phyloP scores from a whole-genome alignment of 768 basidiomycete species.

The Boletus eberwhitei region DNA sequence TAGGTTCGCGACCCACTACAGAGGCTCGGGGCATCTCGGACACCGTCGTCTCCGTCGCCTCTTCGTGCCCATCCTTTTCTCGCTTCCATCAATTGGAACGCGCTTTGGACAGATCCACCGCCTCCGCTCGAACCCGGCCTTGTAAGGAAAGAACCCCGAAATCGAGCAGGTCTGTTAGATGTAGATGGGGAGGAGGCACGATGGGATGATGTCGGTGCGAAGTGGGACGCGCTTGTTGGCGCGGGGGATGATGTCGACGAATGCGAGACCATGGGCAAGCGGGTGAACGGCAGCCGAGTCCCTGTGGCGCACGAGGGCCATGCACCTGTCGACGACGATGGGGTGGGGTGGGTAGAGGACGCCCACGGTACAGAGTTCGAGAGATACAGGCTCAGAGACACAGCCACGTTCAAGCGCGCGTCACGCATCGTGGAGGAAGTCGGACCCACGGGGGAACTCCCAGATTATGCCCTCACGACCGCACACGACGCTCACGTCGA shows the following conservation, averaged over 20 bases:
- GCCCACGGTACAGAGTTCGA: constrained; percentile 36
- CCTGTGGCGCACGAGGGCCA: neutral
- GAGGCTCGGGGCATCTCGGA: constrained; percentile 54
- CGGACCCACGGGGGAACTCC: constrained; percentile 44
- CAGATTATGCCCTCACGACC: constrained; percentile 26
- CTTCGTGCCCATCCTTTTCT: constrained; percentile 67
- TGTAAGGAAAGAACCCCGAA: constrained; percentile 42
- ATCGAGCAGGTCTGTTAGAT: constrained; percentile 8
- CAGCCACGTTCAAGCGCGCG: constrained; percentile 12
- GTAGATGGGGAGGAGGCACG: constrained; percentile 30
- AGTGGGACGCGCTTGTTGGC: constrained; percentile 50
- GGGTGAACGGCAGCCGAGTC: neutral
- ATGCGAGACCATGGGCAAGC: constrained; percentile 6
- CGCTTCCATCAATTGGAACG: constrained; percentile 52
- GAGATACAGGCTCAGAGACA: constrained; percentile 19
- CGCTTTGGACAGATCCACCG: constrained; percentile 60
- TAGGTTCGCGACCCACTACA: constrained; percentile 56
- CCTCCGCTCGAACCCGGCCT: constrained; percentile 60
- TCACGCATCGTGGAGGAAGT: constrained; percentile 35
- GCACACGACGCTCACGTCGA: neutral
- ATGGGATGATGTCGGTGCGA: constrained; percentile 54
- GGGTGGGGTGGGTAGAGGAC: constrained; percentile 53
- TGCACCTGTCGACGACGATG: constrained; percentile 28
- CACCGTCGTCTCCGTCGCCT: constrained; percentile 37
- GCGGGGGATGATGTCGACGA: constrained; percentile 27